Evolutionary conservation across 73 alveolate species (phyloP).

Genomic region (Paramecium caudatum): DNA sequence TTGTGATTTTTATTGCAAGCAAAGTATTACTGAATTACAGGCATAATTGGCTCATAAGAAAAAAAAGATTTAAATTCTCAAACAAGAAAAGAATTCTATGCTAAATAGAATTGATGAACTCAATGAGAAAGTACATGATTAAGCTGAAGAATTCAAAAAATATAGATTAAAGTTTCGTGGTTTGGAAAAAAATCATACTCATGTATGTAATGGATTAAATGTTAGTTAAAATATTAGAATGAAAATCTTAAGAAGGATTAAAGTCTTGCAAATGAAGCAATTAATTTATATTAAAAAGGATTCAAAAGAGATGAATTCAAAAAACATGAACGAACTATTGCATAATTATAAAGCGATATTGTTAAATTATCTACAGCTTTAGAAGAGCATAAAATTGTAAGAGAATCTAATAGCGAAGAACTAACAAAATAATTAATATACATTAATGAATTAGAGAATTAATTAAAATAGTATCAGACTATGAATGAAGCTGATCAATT

Average conservation of each 20-base stretch:
- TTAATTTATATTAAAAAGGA: constrained; percentile 13
- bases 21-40: constrained; percentile 24
- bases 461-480: background rate
- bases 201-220: background rate
- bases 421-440: constrained; percentile 10
- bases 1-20: constrained; percentile 42
- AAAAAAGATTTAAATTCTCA: background rate
- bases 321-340: constrained; percentile 45
- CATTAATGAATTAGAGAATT: constrained; percentile 25
- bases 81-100: constrained; percentile 36
- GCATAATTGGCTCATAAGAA: constrained; percentile 36
- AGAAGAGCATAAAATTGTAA: constrained; percentile 63
- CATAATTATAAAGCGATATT: constrained; percentile 33
- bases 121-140: constrained; percentile 36
- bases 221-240: constrained; percentile 42
- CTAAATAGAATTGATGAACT: constrained; percentile 24
- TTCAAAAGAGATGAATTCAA: constrained; percentile 52
- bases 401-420: constrained; percentile 42
- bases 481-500: constrained; percentile 11
- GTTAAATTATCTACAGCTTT: constrained; percentile 35
- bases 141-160: constrained; percentile 16
- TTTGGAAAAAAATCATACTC: background rate
- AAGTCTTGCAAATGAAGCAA: background rate
- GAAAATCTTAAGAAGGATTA: constrained; percentile 14
- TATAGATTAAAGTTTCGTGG: constrained; percentile 9